Base-by-base conservation (phyloP, 2,329 filamentous ascomycete genomes). In the Cytospora leucostoma region DNA sequence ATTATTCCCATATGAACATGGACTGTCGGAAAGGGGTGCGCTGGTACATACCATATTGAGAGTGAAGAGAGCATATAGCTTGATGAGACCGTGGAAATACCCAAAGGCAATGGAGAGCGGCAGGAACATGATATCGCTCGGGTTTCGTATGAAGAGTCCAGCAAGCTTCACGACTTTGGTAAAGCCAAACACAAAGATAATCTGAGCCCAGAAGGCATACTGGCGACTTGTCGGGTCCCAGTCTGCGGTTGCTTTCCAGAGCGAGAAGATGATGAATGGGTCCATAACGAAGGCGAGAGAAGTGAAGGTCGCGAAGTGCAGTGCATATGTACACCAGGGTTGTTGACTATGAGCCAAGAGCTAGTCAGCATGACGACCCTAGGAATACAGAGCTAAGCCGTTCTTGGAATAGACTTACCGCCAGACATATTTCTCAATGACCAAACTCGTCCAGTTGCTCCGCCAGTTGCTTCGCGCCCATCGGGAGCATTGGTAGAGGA, bases 381-480 rank as follows among this genome's bases (percentile, higher is more conserved):
- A 62, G 52, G 21, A 34, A 32, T 32, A 35, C 47, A 64, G 66
- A 62, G 65, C 54, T 57, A 63, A 50, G 67, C 55, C 56, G 19
- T 52, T 34, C 40, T 50, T 54, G 61, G 66, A 33, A 47, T 12
- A 56, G 35, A 87, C 92, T 88, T 84, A 97, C 93, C 79, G 88
- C 87, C 91, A 92, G 72, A 97, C 91, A 72, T 92, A 85, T 73
- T 89, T 82, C 78, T 97, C 94, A 67, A 86, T 86, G 68, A 94
- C 84, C 72, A 97, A 83, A 76, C 92, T 97, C 59, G 92, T 97
- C 77, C 92, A 88, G 76, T 98, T 98, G 80, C 93, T 97, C 73
- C 94, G 85, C 94, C 94, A 98, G 78, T 98, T 98, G 82, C 93
- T 97, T 72, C 94, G 88, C 51, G 95, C 93, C 94, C 94, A 98